These are phyloP conservation scores for Rhodomyrtus psidioides DNA, from an alignment of 441 rosid genomes.

Conservation along the genomic window DNA sequence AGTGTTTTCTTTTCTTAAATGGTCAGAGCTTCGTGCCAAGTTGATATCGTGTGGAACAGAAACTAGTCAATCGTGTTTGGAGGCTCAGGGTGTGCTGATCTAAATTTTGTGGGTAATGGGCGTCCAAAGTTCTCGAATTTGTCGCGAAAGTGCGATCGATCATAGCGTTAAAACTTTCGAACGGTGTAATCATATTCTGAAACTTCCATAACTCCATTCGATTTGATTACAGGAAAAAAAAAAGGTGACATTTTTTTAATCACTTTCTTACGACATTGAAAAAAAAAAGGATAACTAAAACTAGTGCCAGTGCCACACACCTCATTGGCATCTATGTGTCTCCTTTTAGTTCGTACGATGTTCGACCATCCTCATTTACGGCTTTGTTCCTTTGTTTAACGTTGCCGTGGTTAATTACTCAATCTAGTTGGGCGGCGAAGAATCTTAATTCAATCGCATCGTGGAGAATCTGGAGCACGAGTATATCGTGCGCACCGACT, in stretches of 20 bases:
- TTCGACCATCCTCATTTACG: not conserved
- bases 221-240: not conserved
- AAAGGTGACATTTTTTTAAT: no score
- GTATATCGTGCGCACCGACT: not conserved
- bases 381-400: not conserved
- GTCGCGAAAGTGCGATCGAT: fast-evolving
- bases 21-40: not conserved
- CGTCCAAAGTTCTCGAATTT: fast-evolving
- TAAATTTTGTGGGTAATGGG: not conserved
- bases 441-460: not conserved
- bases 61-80: not conserved
- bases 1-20: not conserved
- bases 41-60: not conserved
- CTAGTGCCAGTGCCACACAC: not conserved
- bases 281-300: not conserved
- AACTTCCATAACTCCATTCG: fast-evolving
- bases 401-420: not conserved
- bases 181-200: no score
- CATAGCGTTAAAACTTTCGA: not conserved
- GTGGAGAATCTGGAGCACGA: not conserved
- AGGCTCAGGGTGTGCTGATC: not conserved
- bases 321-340: not conserved
- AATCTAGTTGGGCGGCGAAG: not conserved
- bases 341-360: not conserved
- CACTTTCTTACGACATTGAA: not conserved